Evolutionary conservation across 2,329 filamentous ascomycete species (phyloP).

Genomic region (Neonectria hederae): DNA sequence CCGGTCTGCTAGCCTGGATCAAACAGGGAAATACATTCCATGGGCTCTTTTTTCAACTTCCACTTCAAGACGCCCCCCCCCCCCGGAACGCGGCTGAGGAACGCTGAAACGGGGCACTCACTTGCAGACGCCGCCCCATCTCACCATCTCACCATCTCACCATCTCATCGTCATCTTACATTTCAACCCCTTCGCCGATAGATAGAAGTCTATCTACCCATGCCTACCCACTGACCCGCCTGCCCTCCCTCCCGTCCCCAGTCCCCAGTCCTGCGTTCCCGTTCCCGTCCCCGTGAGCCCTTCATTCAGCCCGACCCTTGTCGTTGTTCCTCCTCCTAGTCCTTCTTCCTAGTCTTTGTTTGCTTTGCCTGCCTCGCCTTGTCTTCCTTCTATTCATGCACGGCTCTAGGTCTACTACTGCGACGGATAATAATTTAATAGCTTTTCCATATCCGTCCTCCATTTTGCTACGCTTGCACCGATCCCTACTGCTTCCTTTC

Average conservation of each 20-base stretch:
- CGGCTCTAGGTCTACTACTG: background rate
- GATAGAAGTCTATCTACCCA: background rate
- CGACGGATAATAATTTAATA: background rate
- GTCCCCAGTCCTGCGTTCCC: background rate
- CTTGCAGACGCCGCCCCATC: slow-evolving; percentile 1
- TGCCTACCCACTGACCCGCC: background rate
- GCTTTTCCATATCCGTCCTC: background rate
- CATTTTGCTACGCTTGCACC: background rate
- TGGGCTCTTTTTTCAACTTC: slow-evolving; percentile 1
- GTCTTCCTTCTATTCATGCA: background rate
- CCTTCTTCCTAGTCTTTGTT: background rate
- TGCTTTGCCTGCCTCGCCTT: slow-evolving; percentile 1
- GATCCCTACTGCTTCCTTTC: background rate
- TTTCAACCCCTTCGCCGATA: background rate
- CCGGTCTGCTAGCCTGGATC: background rate
- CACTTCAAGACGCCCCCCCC: slow-evolving; percentile 12
- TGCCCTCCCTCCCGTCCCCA: background rate
- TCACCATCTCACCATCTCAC: background rate
- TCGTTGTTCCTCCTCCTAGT: background rate
- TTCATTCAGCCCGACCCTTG: background rate
- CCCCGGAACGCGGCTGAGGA: slow-evolving; percentile 15
- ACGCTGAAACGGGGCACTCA: slow-evolving; percentile 17
- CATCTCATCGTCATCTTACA: slow-evolving; percentile 6
- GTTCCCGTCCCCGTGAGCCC: background rate
- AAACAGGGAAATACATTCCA: background rate